These are phyloP conservation scores for Penicillium goetzii DNA, from an alignment of 495 filamentous ascomycete species.

Conservation along the genomic window DNA sequence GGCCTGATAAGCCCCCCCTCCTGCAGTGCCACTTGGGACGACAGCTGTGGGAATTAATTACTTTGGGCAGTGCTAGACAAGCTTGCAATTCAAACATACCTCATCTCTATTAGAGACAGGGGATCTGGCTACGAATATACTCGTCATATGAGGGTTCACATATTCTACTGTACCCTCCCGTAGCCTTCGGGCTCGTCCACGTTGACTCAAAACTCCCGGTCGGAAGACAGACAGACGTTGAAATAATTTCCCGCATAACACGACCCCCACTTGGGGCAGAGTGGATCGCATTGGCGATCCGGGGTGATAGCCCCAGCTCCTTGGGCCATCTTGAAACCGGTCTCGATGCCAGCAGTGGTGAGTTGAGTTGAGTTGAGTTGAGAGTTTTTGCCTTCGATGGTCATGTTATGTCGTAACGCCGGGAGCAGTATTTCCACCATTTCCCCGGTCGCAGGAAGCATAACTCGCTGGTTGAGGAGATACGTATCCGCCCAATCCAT, in stretches of 20 bases:
- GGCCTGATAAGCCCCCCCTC: neutral
- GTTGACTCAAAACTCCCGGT: neutral
- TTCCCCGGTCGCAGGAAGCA: neutral
- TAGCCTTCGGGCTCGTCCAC: neutral
- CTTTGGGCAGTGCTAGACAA: constrained; percentile 19
- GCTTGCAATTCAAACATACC: neutral
- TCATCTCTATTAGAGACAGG: neutral
- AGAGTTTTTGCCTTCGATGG: neutral
- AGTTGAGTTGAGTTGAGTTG: neutral
- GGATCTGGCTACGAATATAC: neutral
- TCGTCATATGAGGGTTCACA: neutral
- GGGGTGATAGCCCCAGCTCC: constrained; percentile 9
- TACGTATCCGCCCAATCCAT: neutral
- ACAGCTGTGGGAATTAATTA: constrained; percentile 15
- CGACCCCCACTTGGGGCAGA: neutral
- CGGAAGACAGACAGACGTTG: constrained; percentile 1
- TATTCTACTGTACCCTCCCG: neutral
- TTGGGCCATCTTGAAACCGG: constrained; percentile 5
- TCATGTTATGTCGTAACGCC: constrained; percentile 3
- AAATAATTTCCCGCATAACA: neutral
- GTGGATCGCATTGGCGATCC: constrained; percentile 12
- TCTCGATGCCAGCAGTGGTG: neutral
- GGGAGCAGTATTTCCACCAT: constrained; percentile 1
- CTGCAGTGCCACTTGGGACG: constrained; percentile 26
- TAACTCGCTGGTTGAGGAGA: neutral